phyloP scores from a whole-genome alignment of 2,329 filamentous ascomycete species.

The Fusarium secorum region DNA sequence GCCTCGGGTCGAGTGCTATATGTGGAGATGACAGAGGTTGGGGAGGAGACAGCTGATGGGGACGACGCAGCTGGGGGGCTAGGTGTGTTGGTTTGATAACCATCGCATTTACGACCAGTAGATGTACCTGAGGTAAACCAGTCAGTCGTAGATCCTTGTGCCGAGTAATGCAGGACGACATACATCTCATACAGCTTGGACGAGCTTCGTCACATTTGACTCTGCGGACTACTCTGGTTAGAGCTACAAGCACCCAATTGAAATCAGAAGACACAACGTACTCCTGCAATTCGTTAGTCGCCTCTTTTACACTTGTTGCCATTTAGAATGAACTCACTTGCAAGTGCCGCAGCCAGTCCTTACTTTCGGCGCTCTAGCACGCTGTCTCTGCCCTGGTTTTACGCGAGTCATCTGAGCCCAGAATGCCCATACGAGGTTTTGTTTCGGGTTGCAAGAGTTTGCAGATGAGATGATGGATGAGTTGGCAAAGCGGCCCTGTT shows the following conservation, averaged over 20 bases:
- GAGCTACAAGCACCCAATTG: rapidly evolving
- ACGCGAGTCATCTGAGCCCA: slow-evolving; percentile 14
- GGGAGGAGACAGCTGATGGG: not conserved
- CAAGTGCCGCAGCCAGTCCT: slow-evolving; percentile 19
- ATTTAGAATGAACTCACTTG: not conserved
- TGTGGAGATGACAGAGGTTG: not conserved
- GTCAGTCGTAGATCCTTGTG: not conserved
- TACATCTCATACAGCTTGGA: slow-evolving; percentile 15
- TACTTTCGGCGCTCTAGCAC: slow-evolving; percentile 7
- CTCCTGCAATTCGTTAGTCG: not conserved
- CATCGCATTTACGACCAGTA: slow-evolving; percentile 22
- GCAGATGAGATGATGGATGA: not conserved
- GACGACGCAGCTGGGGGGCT: not conserved
- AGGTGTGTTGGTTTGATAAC: not conserved
- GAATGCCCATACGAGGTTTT: not conserved
- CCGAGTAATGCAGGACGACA: not conserved
- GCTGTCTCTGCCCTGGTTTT: slow-evolving; percentile 10
- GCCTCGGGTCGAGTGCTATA: not conserved
- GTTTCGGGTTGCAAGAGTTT: not conserved
- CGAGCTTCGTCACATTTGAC: slow-evolving; percentile 22
- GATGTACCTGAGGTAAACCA: not conserved
- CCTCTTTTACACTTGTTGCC: rapidly evolving
- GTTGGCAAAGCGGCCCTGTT: not conserved
- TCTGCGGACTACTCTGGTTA: not conserved
- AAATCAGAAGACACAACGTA: not conserved